Evolutionary conservation across 441 rosid genomes (phyloP), one percentile per base, ranked within the genome.

Genomic region (Pelargonium citronellum): DNA sequence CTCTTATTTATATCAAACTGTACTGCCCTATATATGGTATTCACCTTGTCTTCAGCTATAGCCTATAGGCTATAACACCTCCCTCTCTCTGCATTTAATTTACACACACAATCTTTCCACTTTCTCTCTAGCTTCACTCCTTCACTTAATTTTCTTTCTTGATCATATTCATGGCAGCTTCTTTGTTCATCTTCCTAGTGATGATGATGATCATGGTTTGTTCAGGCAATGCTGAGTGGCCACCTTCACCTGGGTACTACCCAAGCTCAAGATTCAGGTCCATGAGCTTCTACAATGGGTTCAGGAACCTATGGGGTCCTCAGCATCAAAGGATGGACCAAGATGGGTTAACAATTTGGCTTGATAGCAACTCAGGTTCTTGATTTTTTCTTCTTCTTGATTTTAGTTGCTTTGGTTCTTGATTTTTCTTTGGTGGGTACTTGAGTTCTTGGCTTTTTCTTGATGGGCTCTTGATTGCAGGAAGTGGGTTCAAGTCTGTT

Each of bases 401-500:
- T 4, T 44, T 37, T 63, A 37, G 2, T 67, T 46, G n/a, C 37
- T 1, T 67, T 2, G 15, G 5, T 60, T 46, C 24, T 57, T 66
- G 51, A 24, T 71, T 70, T 67, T 37, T 19, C 20, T 46, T 39
- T 64, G 41, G 3, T 73, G 51, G 39, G 63, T 67, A 60, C 43
- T 61, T 69, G 67, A 30, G 3, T 41, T 39, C 69, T 69, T 47
- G 2, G 66, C 39, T 16, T 15, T 62, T 67, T 16, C 39, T 41
- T 67, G 67, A 44, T 70, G 3, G 47, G 22, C 46, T 60, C 24
- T 60, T 69, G 5, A 57, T 53, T 58, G 19, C 76, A 82, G 98
- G 98, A 73, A 92, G 98, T 77, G 98, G 98, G 66, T 93, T 91
- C 77, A 91, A 93, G 77, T 93, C 98, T 7, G 86, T 88, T 12